A percentile compares a stretch with the other conserved stretches of the same genome.
Conservation (phyloP, 306 rosid genomes). For the Pachyrhizus erosus region DNA sequence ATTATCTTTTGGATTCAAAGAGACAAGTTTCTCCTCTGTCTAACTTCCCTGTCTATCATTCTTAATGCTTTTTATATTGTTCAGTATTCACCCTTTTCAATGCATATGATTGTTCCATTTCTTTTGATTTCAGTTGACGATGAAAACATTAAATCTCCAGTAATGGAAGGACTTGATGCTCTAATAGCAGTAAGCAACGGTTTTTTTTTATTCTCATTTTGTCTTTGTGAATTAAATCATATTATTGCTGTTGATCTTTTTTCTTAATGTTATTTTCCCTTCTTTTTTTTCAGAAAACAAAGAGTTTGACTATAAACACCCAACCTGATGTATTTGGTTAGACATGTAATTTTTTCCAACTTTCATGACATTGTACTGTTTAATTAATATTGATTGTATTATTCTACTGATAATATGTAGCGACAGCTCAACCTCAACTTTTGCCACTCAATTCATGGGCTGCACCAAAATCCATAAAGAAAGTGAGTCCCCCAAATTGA, state of each 20-base stretch:
- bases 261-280: background rate
- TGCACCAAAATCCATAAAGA: constrained; percentile 72
- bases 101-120: constrained; percentile 32
- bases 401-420: constrained; percentile 47
- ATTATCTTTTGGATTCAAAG: constrained; percentile 11
- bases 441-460: constrained; percentile 46
- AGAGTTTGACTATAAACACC: constrained; percentile 47
- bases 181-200: constrained; percentile 67
- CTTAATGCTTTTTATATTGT: background rate
- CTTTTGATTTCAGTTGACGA: constrained; percentile 59
- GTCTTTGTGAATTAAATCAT: constrained; percentile 20
- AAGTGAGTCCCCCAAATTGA: constrained; percentile 49
- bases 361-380: constrained; percentile 33
- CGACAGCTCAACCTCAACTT: constrained; percentile 51
- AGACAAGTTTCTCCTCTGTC: background rate
- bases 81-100: constrained; percentile 5
- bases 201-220: constrained; percentile 12
- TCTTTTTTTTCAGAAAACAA: constrained; percentile 56
- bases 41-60: background rate
- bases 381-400: constrained; percentile 29
- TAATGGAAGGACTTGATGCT: constrained; percentile 72
- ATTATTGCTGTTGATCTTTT: constrained; percentile 21
- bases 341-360: constrained; percentile 34
- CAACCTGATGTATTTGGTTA: constrained; percentile 64
- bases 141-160: constrained; percentile 71